phyloP scores from a whole-genome alignment of 108 stramenopile genomes.

The Epipyxis sp. region DNA sequence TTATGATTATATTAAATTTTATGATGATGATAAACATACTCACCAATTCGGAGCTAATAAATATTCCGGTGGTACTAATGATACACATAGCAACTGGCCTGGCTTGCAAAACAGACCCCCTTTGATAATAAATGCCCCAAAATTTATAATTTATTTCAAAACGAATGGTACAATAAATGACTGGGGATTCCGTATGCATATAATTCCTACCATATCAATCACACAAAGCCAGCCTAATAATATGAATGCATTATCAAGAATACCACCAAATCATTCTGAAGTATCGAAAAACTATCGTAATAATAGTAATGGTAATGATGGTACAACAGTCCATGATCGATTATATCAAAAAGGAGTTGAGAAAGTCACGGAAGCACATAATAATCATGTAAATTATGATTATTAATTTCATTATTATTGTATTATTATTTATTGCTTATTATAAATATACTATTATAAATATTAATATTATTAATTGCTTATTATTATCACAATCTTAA shows the following conservation, averaged over 20 bases:
- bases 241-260: neutral
- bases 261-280: neutral
- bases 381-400: neutral
- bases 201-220: neutral
- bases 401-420: too few species aligned
- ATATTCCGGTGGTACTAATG: constrained; percentile 11
- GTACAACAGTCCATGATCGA: neutral
- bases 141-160: constrained; percentile 27
- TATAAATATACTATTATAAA: too few species aligned
- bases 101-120: constrained; percentile 4
- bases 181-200: constrained; percentile 28
- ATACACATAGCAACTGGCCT: constrained; percentile 28
- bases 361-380: neutral
- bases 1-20: constrained; percentile 32
- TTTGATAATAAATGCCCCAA: neutral
- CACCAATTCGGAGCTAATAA: constrained; percentile 19
- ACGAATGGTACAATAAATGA: constrained; percentile 17
- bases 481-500: too few species aligned
- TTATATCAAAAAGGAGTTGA: neutral
- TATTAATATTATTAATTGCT: too few species aligned
- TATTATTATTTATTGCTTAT: too few species aligned
- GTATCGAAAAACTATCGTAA: neutral
- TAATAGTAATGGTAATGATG: neutral
- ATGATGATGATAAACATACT: constrained; percentile 19
- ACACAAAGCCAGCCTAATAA: too few species aligned